Evolutionary conservation across 1,139 yeast species (phyloP).

Genomic region (Saccharomycopsis phalli): DNA sequence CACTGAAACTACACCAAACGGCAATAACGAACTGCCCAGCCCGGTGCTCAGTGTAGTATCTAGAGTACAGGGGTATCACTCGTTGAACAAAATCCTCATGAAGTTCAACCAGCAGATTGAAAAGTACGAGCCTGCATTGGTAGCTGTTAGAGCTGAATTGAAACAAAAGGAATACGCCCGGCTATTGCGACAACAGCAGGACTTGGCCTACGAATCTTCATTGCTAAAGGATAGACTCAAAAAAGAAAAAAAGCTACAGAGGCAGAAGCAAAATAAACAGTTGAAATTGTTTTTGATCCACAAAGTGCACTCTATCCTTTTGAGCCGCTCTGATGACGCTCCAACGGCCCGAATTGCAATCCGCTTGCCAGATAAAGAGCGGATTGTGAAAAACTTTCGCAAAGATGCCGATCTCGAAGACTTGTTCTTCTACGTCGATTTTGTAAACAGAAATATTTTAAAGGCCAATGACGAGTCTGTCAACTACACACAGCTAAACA

Average conservation of each 20-base stretch:
- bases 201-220: slow-evolving; percentile 65
- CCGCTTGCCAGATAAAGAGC: slow-evolving; percentile 42
- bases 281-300: slow-evolving; percentile 3
- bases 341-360: slow-evolving; percentile 46
- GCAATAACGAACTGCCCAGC: slow-evolving; percentile 41
- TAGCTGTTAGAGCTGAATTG: slow-evolving; percentile 50
- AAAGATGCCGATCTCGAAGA: slow-evolving; percentile 42
- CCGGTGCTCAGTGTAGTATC: slow-evolving; percentile 54
- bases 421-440: slow-evolving; percentile 52
- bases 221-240: slow-evolving; percentile 27
- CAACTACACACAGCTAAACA: slow-evolving; percentile 4
- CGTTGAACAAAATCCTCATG: slow-evolving; percentile 25
- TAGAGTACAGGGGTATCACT: slow-evolving; percentile 52
- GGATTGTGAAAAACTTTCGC: slow-evolving; percentile 42
- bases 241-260: slow-evolving; percentile 16
- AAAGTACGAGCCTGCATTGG: slow-evolving; percentile 54
- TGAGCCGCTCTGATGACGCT: slow-evolving; percentile 8
- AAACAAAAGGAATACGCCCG: slow-evolving; percentile 54
- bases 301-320: neutral
- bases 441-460: slow-evolving; percentile 28
- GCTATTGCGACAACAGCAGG: slow-evolving; percentile 63
- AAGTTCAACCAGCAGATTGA: slow-evolving; percentile 36
- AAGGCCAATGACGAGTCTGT: slow-evolving; percentile 23
- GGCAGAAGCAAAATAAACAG: slow-evolving; percentile 15
- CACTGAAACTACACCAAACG: slow-evolving; percentile 45